phyloP scores from a whole-genome alignment of 352 stramenopile genomes.

The Phytopythium sindhum region DNA sequence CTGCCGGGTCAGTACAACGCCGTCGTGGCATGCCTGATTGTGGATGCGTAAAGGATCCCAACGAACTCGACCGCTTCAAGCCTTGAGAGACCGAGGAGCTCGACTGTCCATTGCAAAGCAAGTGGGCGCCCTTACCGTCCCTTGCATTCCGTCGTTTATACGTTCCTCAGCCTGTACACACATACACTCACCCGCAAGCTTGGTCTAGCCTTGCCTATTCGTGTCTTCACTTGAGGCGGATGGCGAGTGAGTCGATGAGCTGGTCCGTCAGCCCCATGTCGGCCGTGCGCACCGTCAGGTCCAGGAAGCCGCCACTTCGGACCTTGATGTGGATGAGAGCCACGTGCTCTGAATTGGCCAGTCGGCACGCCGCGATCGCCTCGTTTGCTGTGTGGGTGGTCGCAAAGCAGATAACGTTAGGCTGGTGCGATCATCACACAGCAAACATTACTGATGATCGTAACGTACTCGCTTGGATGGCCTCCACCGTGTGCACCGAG shows the following conservation, averaged over 20 bases:
- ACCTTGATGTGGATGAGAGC: conserved; percentile 87
- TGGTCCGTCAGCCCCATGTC: conserved; percentile 82
- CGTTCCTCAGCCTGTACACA: neutral
- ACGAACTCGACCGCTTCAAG: neutral
- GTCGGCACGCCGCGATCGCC: conserved; percentile 75
- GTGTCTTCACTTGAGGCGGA: conserved; percentile 51
- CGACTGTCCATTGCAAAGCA: neutral
- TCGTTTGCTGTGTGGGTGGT: conserved; percentile 62
- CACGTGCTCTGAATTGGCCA: conserved; percentile 80
- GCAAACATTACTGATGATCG: neutral
- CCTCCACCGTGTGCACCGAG: conserved; percentile 79
- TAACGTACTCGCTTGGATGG: conserved; percentile 80
- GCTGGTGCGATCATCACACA: neutral
- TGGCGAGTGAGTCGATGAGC: conserved; percentile 55
- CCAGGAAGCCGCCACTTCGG: conserved; percentile 75
- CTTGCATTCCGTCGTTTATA: neutral
- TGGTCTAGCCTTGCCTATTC: neutral
- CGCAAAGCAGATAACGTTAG: conserved; percentile 9
- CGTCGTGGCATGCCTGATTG: neutral
- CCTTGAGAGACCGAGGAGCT: neutral
- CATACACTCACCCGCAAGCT: neutral
- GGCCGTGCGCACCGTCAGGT: conserved; percentile 82
- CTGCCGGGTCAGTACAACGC: neutral
- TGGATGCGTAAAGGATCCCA: neutral
- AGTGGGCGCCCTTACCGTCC: too few relatives aligned